Evolutionary conservation across 345 rosid genomes (phyloP).

Genomic region (Cochlearia excelsa): DNA sequence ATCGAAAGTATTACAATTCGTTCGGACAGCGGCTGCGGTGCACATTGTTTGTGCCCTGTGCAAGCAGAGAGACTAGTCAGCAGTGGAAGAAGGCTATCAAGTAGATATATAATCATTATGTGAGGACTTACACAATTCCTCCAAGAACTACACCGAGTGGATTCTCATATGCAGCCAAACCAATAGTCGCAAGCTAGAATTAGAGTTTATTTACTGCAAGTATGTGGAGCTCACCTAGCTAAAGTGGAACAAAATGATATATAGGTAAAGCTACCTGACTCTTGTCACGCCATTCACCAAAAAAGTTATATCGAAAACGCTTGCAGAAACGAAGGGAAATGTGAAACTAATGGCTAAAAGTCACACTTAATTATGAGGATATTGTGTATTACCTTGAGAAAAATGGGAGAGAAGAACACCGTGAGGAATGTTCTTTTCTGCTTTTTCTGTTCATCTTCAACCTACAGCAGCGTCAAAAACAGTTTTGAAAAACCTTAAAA

Average conservation of each 20-base stretch:
- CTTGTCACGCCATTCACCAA: slow-evolving; percentile 98
- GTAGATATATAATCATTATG: slow-evolving; percentile 14
- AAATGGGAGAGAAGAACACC: slow-evolving; percentile 80
- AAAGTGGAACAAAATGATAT: background rate
- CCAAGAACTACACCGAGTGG: slow-evolving; percentile 90
- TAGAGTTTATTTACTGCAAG: slow-evolving; percentile 24
- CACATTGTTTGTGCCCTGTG: slow-evolving; percentile 86
- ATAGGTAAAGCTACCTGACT: slow-evolving; percentile 63
- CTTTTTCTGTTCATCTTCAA: slow-evolving; percentile 67
- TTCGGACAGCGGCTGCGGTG: slow-evolving; percentile 93
- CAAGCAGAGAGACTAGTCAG: slow-evolving; percentile 12
- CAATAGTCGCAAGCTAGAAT: slow-evolving; percentile 86
- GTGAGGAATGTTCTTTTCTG: slow-evolving; percentile 59
- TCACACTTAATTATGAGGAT: background rate
- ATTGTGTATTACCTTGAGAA: slow-evolving; percentile 59
- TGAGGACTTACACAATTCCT: slow-evolving; percentile 61
- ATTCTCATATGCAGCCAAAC: slow-evolving; percentile 93
- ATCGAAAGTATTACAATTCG: slow-evolving; percentile 42
- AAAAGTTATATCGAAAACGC: slow-evolving; percentile 94
- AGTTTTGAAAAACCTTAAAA: background rate
- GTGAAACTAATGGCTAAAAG: slow-evolving; percentile 16
- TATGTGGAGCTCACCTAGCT: slow-evolving; percentile 11
- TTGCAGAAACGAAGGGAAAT: slow-evolving; percentile 36
- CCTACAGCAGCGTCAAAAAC: slow-evolving; percentile 41
- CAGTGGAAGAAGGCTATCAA: background rate